phyloP scores from a whole-genome alignment of 208 protist species.

The Trypanosoma grayi region DNA sequence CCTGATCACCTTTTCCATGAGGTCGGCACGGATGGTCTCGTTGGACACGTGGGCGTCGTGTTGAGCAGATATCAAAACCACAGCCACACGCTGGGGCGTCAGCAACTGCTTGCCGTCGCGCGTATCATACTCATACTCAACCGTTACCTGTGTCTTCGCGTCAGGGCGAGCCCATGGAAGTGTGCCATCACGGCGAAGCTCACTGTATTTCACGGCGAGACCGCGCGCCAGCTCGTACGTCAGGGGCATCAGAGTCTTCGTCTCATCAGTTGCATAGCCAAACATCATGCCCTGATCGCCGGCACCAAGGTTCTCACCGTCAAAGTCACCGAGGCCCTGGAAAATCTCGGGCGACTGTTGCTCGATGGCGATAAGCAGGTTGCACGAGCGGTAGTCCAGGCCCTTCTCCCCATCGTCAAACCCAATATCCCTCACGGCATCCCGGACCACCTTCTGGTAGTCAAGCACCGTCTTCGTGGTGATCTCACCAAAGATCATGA shows the following conservation, averaged over 20 bases:
- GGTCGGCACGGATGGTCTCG: slow-evolving; percentile 90
- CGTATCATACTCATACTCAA: slow-evolving; percentile 97
- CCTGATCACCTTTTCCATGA: slow-evolving; percentile 96
- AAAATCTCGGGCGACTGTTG: slow-evolving; percentile 99
- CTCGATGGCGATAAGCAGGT: slow-evolving; percentile 96
- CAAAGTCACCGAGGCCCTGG: slow-evolving; percentile 95
- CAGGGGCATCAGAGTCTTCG: slow-evolving; percentile 97
- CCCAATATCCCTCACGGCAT: slow-evolving; percentile 97
- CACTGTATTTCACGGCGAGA: slow-evolving; percentile 94
- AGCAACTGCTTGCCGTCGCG: slow-evolving; percentile 81
- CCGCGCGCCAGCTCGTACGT: slow-evolving; percentile 95
- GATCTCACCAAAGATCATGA: slow-evolving; percentile 99
- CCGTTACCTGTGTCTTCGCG: slow-evolving; percentile 99
- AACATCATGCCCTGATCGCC: slow-evolving; percentile 99
- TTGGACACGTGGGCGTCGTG: slow-evolving; percentile 95
- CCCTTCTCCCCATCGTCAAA: slow-evolving; percentile 95
- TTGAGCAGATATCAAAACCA: slow-evolving; percentile 99
- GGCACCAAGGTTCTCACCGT: slow-evolving; percentile 96
- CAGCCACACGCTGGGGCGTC: slow-evolving; percentile 95
- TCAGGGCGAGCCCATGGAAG: slow-evolving; percentile 97
- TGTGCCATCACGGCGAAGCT: slow-evolving; percentile 94
- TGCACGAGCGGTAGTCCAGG: slow-evolving; percentile 98
- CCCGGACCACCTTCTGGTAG: slow-evolving; percentile 97
- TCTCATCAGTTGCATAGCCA: slow-evolving; percentile 99
- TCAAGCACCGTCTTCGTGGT: slow-evolving; percentile 97